Evolutionary conservation across 352 stramenopile genomes (phyloP).

Genomic region (Pythium scleroteichum): DNA sequence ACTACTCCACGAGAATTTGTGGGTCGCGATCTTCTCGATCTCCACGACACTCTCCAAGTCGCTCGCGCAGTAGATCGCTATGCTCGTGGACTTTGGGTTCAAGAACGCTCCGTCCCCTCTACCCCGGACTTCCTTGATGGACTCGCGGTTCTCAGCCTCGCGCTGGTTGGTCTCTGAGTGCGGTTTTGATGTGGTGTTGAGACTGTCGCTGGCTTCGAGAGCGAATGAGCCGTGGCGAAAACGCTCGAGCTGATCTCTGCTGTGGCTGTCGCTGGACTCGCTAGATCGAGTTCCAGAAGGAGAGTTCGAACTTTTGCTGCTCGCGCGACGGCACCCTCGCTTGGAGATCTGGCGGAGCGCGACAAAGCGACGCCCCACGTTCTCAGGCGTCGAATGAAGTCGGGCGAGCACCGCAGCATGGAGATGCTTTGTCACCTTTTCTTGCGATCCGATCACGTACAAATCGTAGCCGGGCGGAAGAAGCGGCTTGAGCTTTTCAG

Average conservation of each 20-base stretch:
- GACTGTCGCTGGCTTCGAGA: slow-evolving; percentile 15
- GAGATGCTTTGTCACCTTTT: slow-evolving; percentile 69
- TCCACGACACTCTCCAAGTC: slow-evolving; percentile 41
- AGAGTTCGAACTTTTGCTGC: background rate
- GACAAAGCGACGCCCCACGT: slow-evolving; percentile 10
- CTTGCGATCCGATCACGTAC: slow-evolving; percentile 73
- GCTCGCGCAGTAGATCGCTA: slow-evolving; percentile 55
- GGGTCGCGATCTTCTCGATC: slow-evolving; percentile 44
- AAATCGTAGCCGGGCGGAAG: slow-evolving; percentile 71
- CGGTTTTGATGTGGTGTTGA: slow-evolving; percentile 1
- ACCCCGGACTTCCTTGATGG: slow-evolving; percentile 45
- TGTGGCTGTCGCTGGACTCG: slow-evolving; percentile 3
- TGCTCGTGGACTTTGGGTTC: slow-evolving; percentile 62
- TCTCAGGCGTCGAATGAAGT: slow-evolving; percentile 31
- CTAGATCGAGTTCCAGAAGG: background rate
- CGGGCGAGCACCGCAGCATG: slow-evolving; percentile 51
- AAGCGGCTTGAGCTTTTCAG: slow-evolving; percentile 41
- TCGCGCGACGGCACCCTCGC: background rate
- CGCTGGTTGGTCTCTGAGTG: background rate
- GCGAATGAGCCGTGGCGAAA: slow-evolving; percentile 19
- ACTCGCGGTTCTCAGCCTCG: slow-evolving; percentile 3
- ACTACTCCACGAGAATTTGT: slow-evolving; percentile 61
- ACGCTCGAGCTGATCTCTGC: slow-evolving; percentile 2
- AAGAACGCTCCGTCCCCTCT: slow-evolving; percentile 67
- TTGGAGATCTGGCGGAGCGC: slow-evolving; percentile 9